These are phyloP conservation scores for Gymnopilus junonius DNA, from an alignment of 768 basidiomycete species.

Conservation along the genomic window DNA sequence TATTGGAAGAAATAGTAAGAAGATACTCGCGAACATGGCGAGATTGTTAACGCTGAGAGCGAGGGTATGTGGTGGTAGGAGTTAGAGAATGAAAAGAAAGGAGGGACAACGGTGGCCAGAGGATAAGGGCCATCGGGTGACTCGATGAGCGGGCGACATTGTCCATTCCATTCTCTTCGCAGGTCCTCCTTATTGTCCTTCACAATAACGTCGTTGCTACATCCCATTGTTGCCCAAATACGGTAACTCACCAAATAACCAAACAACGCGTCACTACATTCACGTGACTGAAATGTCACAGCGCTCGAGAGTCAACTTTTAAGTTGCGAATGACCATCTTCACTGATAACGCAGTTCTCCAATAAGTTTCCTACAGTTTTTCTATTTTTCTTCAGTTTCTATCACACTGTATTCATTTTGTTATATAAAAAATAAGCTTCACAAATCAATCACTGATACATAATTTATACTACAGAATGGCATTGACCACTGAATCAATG, in stretches of 20 bases:
- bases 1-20: slow-evolving; percentile 18
- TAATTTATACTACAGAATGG: background rate
- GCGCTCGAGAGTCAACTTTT: background rate
- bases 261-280: background rate
- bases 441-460: no score
- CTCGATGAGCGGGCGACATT: slow-evolving; percentile 14
- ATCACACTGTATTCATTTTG: no score
- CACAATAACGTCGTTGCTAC: slow-evolving; percentile 7
- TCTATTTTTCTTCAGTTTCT: no score
- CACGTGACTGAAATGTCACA: background rate
- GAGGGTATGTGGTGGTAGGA: slow-evolving; percentile 28
- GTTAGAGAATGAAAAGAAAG: slow-evolving; percentile 21
- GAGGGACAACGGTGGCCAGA: background rate
- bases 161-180: slow-evolving; percentile 9
- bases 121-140: slow-evolving; percentile 13
- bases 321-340: no score
- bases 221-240: slow-evolving; percentile 16
- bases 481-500: background rate
- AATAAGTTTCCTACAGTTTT: no score
- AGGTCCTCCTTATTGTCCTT: slow-evolving; percentile 4
- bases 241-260: slow-evolving; percentile 1
- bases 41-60: slow-evolving; percentile 16
- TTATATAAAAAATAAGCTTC: background rate
- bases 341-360: no score
- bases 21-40: slow-evolving; percentile 29